These are phyloP conservation scores for Globisporangium spinosum DNA, from an alignment of 352 stramenopile species.

Conservation along the genomic window DNA sequence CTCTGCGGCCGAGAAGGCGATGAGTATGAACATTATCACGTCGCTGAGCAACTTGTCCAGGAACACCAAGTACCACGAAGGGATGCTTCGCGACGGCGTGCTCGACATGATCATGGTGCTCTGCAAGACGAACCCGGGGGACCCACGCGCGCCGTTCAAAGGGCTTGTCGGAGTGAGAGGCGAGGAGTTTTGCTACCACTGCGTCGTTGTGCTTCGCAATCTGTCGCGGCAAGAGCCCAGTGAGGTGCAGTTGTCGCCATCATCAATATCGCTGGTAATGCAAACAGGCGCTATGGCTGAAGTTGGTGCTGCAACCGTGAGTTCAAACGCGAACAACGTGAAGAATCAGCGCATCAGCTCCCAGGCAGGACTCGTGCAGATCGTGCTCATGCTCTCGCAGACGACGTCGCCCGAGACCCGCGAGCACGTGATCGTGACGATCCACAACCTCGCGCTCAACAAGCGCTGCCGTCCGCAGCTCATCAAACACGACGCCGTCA, in stretches of 20 bases:
- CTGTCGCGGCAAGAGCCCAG: slow-evolving; percentile 41
- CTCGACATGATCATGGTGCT: slow-evolving; percentile 54
- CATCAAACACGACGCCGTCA: slow-evolving; percentile 79
- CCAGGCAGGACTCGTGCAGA: slow-evolving; percentile 49
- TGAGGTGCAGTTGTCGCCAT: not conserved
- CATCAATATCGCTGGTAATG: not conserved
- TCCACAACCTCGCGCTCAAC: slow-evolving; percentile 63
- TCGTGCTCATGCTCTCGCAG: slow-evolving; percentile 53
- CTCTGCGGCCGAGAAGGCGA: slow-evolving; percentile 25
- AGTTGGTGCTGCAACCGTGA: not conserved
- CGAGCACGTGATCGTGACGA: slow-evolving; percentile 60
- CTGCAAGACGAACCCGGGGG: slow-evolving; percentile 37
- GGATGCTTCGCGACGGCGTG: slow-evolving; percentile 71
- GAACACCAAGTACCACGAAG: slow-evolving; percentile 55
- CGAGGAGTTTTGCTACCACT: slow-evolving; percentile 67
- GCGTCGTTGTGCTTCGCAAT: slow-evolving; percentile 61
- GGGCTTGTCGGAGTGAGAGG: slow-evolving; percentile 55
- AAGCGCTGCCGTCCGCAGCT: slow-evolving; percentile 57
- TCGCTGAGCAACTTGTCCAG: slow-evolving; percentile 65
- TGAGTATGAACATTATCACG: slow-evolving; percentile 60
- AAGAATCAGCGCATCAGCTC: slow-evolving; percentile 50
- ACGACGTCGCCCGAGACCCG: slow-evolving; percentile 44
- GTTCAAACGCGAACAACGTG: slow-evolving; percentile 30
- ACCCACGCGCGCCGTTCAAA: slow-evolving; percentile 48
- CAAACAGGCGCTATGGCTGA: not conserved